Conservation (phyloP, 139 green algal species). For the Picochlorum sp. region DNA sequence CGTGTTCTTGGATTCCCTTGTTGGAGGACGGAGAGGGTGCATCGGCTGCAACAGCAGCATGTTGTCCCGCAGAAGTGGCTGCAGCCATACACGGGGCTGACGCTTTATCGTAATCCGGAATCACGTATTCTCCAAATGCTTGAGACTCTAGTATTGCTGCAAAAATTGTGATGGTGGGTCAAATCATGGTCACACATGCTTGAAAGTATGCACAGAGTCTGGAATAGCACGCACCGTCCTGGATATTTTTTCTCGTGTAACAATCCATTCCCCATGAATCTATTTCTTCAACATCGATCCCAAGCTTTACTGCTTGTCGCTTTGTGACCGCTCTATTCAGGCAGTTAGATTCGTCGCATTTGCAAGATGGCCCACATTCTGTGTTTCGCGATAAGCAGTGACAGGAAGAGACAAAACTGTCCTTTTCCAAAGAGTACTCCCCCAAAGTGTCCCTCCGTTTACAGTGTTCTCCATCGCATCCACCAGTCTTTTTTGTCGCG, state of each 20-base stretch:
- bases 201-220: constrained; percentile 10
- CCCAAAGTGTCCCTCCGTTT: constrained; percentile 25
- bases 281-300: constrained; percentile 55
- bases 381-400: constrained; percentile 43
- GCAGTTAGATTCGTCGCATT: constrained; percentile 24
- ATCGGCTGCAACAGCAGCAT: constrained; percentile 13
- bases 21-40: background rate
- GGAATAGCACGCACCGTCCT: constrained; percentile 32
- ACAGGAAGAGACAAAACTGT: constrained; percentile 37
- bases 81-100: background rate
- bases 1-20: background rate
- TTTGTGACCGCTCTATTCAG: constrained; percentile 33
- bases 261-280: constrained; percentile 81
- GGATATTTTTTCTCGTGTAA: constrained; percentile 71
- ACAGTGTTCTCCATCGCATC: constrained; percentile 48
- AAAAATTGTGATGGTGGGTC: background rate
- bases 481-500: constrained; percentile 38
- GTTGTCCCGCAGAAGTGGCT: constrained; percentile 7
- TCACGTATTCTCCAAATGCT: constrained; percentile 32
- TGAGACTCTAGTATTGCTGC: constrained; percentile 30
- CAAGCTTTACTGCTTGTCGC: constrained; percentile 35
- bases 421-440: constrained; percentile 26
- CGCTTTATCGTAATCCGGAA: constrained; percentile 14
- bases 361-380: constrained; percentile 43
- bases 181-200: constrained; percentile 1